A percentile compares a stretch with the other conserved stretches of the same genome.
phyloP scores from a whole-genome alignment of 2,329 filamentous ascomycete genomes.

The Emmonsia crescens region DNA sequence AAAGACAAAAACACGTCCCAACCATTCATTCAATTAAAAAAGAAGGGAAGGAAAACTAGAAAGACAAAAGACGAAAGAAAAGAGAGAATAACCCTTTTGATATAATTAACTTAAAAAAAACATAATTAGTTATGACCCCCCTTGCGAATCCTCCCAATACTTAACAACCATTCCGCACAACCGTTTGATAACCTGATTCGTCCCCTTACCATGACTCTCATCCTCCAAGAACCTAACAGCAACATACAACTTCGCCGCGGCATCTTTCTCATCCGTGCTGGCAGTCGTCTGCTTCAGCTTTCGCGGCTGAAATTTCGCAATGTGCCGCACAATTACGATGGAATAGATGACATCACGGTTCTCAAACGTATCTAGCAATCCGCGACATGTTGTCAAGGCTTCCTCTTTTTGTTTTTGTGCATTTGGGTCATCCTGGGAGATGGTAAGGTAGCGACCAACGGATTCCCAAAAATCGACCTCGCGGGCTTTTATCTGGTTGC shows the following conservation, averaged over 20 bases:
- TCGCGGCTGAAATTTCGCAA: conserved; percentile 44
- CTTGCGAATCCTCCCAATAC: conserved; percentile 33
- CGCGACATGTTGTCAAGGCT: conserved; percentile 54
- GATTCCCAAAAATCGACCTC: conserved; percentile 76
- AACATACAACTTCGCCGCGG: conserved; percentile 55
- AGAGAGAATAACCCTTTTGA: not conserved
- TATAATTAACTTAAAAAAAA: not conserved
- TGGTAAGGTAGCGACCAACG: conserved; percentile 60
- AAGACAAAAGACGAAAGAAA: not conserved
- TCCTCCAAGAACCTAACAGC: conserved; percentile 60
- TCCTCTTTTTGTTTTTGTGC: conserved; percentile 51
- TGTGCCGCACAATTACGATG: conserved; percentile 66
- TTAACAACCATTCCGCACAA: conserved; percentile 56
- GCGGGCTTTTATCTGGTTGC: conserved; percentile 22
- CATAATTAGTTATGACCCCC: not conserved
- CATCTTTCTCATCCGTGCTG: conserved; percentile 53
- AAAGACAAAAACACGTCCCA: not conserved
- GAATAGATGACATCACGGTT: conserved; percentile 87
- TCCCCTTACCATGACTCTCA: conserved; percentile 57
- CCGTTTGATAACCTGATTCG: conserved; percentile 61
- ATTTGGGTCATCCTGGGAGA: conserved; percentile 49
- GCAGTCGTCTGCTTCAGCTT: conserved; percentile 48
- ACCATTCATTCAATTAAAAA: not conserved
- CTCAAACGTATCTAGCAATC: conserved; percentile 66
- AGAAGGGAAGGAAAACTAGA: not conserved